Evolutionary conservation across 805 yeast genomes (phyloP).

Genomic region (Ogataea methanolica): DNA sequence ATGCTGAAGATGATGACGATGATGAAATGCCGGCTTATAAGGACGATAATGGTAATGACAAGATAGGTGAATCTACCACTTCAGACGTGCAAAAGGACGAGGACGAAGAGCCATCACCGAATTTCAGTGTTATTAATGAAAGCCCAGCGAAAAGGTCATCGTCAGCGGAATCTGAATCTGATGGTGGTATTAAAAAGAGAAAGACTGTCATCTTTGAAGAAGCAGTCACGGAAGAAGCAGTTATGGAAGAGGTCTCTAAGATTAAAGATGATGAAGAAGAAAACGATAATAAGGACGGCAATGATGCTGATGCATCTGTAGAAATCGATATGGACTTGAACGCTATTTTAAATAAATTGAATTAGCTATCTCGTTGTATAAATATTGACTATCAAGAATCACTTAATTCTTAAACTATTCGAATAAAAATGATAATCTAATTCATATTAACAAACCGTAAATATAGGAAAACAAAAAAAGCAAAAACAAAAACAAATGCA

Average conservation of each 20-base stretch:
- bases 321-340: slow-evolving; percentile 15
- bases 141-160: no score
- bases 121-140: no score
- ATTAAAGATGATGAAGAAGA: neutral
- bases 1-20: slow-evolving; percentile 9
- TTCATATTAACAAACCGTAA: neutral
- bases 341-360: slow-evolving; percentile 17
- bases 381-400: no score
- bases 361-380: neutral
- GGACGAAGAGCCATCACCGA: neutral
- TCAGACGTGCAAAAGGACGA: neutral
- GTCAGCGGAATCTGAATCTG: no score
- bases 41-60: slow-evolving; percentile 2
- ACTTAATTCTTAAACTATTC: no score
- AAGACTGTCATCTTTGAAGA: no score
- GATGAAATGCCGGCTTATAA: slow-evolving; percentile 6
- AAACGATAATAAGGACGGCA: neutral
- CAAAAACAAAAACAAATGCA: neutral
- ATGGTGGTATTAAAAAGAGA: no score
- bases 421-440: no score
- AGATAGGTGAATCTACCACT: neutral
- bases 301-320: neutral
- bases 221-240: neutral
- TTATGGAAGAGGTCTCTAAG: neutral
- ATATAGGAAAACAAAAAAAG: neutral